phyloP scores from a whole-genome alignment of 2,329 filamentous ascomycete genomes.

The Graphilbum fragrans region DNA sequence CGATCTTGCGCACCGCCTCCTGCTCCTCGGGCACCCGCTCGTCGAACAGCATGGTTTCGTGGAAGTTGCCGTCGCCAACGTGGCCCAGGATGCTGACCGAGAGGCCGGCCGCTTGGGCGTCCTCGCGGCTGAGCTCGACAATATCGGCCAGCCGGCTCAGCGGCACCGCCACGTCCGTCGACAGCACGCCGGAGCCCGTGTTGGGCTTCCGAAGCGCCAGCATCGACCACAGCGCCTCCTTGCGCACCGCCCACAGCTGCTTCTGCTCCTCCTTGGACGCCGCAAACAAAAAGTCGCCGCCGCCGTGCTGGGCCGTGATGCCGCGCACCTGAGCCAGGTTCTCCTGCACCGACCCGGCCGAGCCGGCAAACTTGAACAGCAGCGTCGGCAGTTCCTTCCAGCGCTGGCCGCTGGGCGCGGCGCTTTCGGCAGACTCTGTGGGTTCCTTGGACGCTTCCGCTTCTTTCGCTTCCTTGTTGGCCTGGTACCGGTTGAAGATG shows the following conservation, averaged over 20 bases:
- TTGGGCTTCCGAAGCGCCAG: conserved; percentile 57
- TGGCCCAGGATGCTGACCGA: conserved; percentile 85
- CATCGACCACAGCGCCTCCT: conserved; percentile 78
- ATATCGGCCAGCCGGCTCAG: conserved; percentile 65
- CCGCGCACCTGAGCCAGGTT: conserved; percentile 58
- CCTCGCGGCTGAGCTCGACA: conserved; percentile 73
- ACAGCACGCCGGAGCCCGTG: conserved; percentile 61
- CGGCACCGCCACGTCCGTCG: conserved; percentile 74
- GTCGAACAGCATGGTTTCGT: conserved; percentile 85
- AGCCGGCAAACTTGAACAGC: conserved; percentile 81
- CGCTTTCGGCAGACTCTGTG: too few species aligned
- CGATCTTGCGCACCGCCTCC: conserved; percentile 65
- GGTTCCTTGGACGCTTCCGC: too few species aligned
- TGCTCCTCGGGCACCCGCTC: conserved; percentile 55
- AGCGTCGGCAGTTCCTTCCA: conserved; percentile 70
- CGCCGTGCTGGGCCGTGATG: conserved; percentile 53
- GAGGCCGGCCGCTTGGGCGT: conserved; percentile 73
- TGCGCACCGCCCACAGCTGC: conserved; percentile 68
- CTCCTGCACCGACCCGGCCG: conserved; percentile 61
- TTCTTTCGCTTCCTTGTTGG: conserved; percentile 47
- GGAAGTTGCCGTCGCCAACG: conserved; percentile 90
- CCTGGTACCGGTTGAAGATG: conserved; percentile 66
- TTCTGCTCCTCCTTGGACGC: conserved; percentile 58
- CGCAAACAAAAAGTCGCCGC: conserved; percentile 65
- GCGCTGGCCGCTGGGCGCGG: too few species aligned